Conservation (phyloP, 1,139 yeast species). For the Blastobotrys indianensis region DNA sequence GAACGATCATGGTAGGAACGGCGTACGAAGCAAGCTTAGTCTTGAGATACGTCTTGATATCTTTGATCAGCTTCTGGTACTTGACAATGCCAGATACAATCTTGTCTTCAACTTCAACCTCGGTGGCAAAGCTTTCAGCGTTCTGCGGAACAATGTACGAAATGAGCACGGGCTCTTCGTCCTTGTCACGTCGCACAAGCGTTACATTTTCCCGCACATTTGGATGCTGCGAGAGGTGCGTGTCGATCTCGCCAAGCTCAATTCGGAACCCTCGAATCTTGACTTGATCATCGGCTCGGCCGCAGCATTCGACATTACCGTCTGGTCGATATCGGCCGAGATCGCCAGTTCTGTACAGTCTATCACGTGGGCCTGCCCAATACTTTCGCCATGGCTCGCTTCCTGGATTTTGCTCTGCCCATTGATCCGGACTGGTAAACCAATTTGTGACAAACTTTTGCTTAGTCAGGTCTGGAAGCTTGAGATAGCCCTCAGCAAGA, state of each 20-base stretch:
- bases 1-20: constrained; percentile 86
- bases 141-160: constrained; percentile 87
- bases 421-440: constrained; percentile 61
- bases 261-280: constrained; percentile 98
- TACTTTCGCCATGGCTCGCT: constrained; percentile 66
- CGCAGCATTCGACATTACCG: constrained; percentile 97
- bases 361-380: constrained; percentile 93
- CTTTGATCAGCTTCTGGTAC: constrained; percentile 71
- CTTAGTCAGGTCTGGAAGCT: constrained; percentile 80
- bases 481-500: constrained; percentile 90
- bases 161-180: constrained; percentile 84
- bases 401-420: constrained; percentile 51
- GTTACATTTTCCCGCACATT: constrained; percentile 88
- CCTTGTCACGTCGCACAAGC: constrained; percentile 85
- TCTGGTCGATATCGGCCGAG: constrained; percentile 94
- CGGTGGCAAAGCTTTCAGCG: constrained; percentile 40
- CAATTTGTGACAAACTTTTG: constrained; percentile 86
- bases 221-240: constrained; percentile 90
- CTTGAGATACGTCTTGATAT: constrained; percentile 74
- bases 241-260: constrained; percentile 96
- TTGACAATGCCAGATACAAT: constrained; percentile 72
- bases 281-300: constrained; percentile 98
- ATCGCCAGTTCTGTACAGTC: constrained; percentile 95
- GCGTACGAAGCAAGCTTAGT: constrained; percentile 90
- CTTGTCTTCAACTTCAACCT: constrained; percentile 44